Evolutionary conservation across 345 rosid genomes (phyloP).

Genomic region (Hibiscus mutabilis): DNA sequence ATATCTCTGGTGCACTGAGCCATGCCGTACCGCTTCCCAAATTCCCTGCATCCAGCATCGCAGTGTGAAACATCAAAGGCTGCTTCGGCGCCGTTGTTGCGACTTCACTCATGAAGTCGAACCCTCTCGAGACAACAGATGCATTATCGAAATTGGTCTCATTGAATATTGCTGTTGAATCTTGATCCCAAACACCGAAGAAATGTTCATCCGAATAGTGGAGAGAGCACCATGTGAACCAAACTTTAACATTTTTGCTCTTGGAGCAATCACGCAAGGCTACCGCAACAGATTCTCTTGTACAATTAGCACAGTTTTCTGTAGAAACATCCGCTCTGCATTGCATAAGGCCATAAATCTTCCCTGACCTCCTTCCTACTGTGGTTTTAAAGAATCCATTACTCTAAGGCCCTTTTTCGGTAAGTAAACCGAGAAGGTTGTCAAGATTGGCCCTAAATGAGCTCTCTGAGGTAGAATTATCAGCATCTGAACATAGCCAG

Average conservation of each 20-base stretch:
- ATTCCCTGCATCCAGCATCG: conserved; percentile 27
- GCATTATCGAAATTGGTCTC: conserved; percentile 31
- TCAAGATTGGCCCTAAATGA: conserved; percentile 23
- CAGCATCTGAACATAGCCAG: conserved; percentile 19
- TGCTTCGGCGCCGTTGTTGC: conserved; percentile 21
- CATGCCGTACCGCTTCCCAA: conserved; percentile 42
- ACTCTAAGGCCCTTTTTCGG: conserved; percentile 16
- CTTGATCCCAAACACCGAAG: conserved; percentile 26
- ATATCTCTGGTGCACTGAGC: conserved; percentile 38
- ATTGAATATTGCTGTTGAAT: conserved; percentile 15
- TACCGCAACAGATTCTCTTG: conserved; percentile 11
- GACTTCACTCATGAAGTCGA: conserved; percentile 26
- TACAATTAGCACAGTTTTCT: conserved; percentile 25
- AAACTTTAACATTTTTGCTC: conserved; percentile 22
- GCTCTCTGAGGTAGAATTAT: conserved; percentile 16
- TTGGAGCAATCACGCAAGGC: conserved; percentile 18
- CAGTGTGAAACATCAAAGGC: conserved; percentile 25
- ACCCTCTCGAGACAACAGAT: conserved; percentile 19
- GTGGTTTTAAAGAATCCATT: conserved; percentile 24
- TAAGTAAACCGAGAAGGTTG: conserved; percentile 19
- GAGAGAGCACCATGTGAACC: conserved; percentile 32
- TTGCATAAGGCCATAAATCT: conserved; percentile 32
- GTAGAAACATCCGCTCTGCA: conserved; percentile 34
- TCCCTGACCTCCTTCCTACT: conserved; percentile 19
- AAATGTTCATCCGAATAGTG: conserved; percentile 27